Percentiles rank a stretch among this genome's conserved stretches.
Evolutionary conservation across 2,329 filamentous ascomycete species (phyloP).

Genomic region (Sporothrix pseudoabietina): DNA sequence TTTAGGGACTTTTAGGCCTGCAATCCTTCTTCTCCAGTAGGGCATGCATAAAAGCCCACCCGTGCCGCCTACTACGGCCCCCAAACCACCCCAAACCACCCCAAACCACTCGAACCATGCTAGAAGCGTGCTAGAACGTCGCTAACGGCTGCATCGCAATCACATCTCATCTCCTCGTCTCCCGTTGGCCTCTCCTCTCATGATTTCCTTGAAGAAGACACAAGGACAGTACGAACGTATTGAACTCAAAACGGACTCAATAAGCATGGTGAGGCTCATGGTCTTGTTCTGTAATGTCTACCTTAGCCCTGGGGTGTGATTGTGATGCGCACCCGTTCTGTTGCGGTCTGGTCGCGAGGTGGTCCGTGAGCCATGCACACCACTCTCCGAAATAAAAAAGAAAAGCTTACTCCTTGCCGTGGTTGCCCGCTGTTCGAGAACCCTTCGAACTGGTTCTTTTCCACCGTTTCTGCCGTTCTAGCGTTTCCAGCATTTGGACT

Average conservation of each 20-base stretch:
- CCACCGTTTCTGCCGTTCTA: not conserved
- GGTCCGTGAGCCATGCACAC: slow-evolving; percentile 3
- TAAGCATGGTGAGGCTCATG: not conserved
- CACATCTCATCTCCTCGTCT: slow-evolving; percentile 15
- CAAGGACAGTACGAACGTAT: not conserved
- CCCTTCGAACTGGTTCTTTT: not conserved
- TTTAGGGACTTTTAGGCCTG: not conserved
- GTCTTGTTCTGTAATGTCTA: not conserved
- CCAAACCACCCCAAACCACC: not conserved
- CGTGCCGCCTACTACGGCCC: not conserved
- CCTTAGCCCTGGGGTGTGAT: too few species aligned
- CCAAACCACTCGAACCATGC: not conserved
- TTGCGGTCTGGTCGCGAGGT: not conserved
- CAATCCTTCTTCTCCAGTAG: not conserved
- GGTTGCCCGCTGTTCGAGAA: not conserved
- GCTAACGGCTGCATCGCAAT: slow-evolving; percentile 1
- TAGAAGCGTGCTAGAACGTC: slow-evolving; percentile 1
- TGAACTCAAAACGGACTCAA: not conserved
- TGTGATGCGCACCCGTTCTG: not conserved
- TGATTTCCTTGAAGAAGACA: not conserved
- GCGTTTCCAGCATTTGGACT: slow-evolving; percentile 2
- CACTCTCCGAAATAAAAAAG: not conserved
- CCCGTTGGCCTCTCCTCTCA: not conserved
- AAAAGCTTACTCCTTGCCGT: not conserved
- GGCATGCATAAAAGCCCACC: not conserved